Base-by-base conservation (phyloP, 345 rosid genomes). In the Diplotaxis tenuifolia region DNA sequence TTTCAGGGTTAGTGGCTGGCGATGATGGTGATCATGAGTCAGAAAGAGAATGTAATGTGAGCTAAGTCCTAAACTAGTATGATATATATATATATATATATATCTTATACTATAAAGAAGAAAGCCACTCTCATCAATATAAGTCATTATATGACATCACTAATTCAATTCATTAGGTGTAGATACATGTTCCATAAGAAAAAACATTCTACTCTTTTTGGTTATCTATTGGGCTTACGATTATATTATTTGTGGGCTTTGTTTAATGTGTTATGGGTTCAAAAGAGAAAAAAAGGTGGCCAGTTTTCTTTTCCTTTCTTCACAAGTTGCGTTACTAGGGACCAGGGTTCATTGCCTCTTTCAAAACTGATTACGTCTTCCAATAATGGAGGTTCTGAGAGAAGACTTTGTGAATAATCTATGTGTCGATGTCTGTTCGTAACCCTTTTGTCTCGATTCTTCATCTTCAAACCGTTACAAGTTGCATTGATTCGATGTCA, bases 31-130 rank as follows among this genome's bases (percentile, higher is more conserved):
- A n/a, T n/a, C n/a, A 69, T 20, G 65, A 62, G 38, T 16, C 75
- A 62, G 75, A 75, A 31, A 69, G 70, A 69, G 79, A 75, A 12
- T 75, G 79, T 75, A 75, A 21, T 36, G 74, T 75, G 9, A 75
- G 78, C 78, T 68, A 52, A 45, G 52, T 65, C 45, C 10, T 56
- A 6, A 19, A 16, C 16, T 25, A 18, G 47, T 40, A 65, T 40
- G 18, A 23, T 12, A 40, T 55, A 55, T 27, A 56, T 55, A 54
- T n/a, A n/a, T n/a, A n/a, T n/a, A n/a, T n/a, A n/a, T n/a, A n/a
- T n/a, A n/a, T n/a, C n/a, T n/a, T n/a, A n/a, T n/a, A n/a, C n/a
- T n/a, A n/a, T n/a, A n/a, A n/a, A n/a, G n/a, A n/a, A n/a, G n/a
- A n/a, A n/a, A n/a, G n/a, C n/a, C n/a, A n/a, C n/a, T n/a, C n/a